Conservation (phyloP, 1,139 yeast genomes). For the Protomyces macrosporus region DNA sequence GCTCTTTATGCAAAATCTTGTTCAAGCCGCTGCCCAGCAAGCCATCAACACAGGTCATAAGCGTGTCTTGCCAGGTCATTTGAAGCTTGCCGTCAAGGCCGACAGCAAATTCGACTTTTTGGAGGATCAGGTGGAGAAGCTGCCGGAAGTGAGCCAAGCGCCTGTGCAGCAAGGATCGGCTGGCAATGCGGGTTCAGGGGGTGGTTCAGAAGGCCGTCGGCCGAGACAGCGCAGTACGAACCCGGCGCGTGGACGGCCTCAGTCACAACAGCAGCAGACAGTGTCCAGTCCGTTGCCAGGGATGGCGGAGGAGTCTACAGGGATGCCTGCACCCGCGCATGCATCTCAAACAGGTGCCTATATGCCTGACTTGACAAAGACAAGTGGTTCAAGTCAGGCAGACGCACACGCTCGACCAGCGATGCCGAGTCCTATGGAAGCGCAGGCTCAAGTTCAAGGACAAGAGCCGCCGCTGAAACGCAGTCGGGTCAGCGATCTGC, state of each 20-base stretch:
- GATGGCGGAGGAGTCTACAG: too few species aligned
- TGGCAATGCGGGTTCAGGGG: neutral
- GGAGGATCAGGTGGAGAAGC: conserved; percentile 62
- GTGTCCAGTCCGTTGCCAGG: too few species aligned
- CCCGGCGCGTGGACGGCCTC: neutral
- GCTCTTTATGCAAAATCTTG: conserved; percentile 81
- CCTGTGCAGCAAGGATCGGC: neutral
- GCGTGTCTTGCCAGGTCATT: conserved; percentile 75
- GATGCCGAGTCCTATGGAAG: too few species aligned
- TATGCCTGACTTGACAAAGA: too few species aligned
- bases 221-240: neutral
- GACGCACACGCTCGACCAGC: too few species aligned
- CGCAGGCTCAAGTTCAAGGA: neutral
- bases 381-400: too few species aligned
- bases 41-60: conserved; percentile 73
- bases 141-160: neutral
- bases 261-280: neutral
- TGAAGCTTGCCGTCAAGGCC: conserved; percentile 73
- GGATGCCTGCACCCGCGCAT: too few species aligned
- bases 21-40: conserved; percentile 73
- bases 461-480: neutral
- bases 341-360: too few species aligned
- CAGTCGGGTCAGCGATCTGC: neutral
- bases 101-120: conserved; percentile 91
- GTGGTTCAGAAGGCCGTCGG: neutral